Percentiles rank a stretch among this genome's conserved stretches.
Evolutionary conservation across 1,284 basidiomycete species (phyloP).

Genomic region (Boletus sp.): DNA sequence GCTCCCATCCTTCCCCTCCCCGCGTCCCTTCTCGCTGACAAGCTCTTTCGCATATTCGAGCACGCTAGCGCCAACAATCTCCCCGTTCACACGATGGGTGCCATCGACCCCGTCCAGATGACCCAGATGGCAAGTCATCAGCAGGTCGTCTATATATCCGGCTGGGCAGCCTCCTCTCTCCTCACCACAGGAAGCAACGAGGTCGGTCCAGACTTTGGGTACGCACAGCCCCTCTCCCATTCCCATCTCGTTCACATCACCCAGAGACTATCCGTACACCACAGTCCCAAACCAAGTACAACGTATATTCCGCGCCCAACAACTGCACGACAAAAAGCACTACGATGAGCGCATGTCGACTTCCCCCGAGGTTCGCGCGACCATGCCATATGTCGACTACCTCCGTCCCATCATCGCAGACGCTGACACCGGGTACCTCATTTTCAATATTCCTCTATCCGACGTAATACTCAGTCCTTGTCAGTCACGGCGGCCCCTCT

Average conservation of each 20-base stretch:
- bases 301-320: constrained; percentile 83
- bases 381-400: constrained; percentile 84
- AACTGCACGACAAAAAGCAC: constrained; percentile 85
- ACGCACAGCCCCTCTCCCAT: constrained; percentile 29
- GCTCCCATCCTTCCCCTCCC: constrained; percentile 80
- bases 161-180: constrained; percentile 90
- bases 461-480: constrained; percentile 14
- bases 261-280: constrained; percentile 90
- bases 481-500: constrained; percentile 88
- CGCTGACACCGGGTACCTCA: constrained; percentile 84
- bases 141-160: constrained; percentile 95
- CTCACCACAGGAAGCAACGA: constrained; percentile 93
- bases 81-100: constrained; percentile 87
- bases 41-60: constrained; percentile 72
- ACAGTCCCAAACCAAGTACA: constrained; percentile 94
- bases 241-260: constrained; percentile 10
- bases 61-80: constrained; percentile 65
- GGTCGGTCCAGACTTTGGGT: constrained; percentile 98
- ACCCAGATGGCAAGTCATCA: constrained; percentile 97
- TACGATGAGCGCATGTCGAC: constrained; percentile 82
- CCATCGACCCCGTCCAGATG: constrained; percentile 92
- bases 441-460: not conserved
- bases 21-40: constrained; percentile 79
- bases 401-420: constrained; percentile 93
- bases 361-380: constrained; percentile 62